These are phyloP conservation scores for Bacidia gigantensis DNA, from an alignment of 495 filamentous ascomycete species.

Conservation along the genomic window DNA sequence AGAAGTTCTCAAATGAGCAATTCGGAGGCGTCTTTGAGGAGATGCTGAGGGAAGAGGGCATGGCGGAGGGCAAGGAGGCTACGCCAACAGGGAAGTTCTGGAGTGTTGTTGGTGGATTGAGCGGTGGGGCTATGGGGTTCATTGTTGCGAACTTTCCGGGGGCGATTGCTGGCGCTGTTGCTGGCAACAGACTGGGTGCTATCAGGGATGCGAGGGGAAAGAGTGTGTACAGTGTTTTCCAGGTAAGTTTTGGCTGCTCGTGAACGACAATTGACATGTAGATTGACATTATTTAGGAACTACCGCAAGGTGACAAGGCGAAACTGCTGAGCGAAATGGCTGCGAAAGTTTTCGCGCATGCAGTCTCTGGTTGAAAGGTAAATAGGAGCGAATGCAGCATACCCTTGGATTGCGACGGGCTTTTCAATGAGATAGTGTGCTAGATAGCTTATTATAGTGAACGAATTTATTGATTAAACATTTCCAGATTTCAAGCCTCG, in stretches of 20 bases:
- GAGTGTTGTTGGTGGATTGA: constrained; percentile 70
- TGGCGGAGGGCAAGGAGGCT: constrained; percentile 45
- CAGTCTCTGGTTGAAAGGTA: constrained; percentile 15
- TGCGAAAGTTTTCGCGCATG: constrained; percentile 54
- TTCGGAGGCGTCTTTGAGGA: constrained; percentile 92
- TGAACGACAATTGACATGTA: not conserved
- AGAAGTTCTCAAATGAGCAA: constrained; percentile 54
- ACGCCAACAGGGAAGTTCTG: constrained; percentile 65
- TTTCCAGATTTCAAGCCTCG: no score
- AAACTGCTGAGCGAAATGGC: constrained; percentile 64
- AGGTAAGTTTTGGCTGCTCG: constrained; percentile 16
- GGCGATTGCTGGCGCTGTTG: constrained; percentile 77
- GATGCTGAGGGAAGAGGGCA: constrained; percentile 88
- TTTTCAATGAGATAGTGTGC: no score
- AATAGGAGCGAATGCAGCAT: no score
- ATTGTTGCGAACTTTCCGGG: constrained; percentile 89
- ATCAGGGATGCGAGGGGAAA: constrained; percentile 83
- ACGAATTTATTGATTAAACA: no score
- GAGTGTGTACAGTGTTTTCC: constrained; percentile 87
- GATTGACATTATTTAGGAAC: constrained; percentile 31
- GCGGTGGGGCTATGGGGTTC: constrained; percentile 83
- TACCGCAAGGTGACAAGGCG: constrained; percentile 68
- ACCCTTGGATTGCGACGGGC: no score
- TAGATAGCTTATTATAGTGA: no score
- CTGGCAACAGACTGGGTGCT: constrained; percentile 78